phyloP scores from a whole-genome alignment of 208 protist genomes.

The Trypanosoma lewisi region DNA sequence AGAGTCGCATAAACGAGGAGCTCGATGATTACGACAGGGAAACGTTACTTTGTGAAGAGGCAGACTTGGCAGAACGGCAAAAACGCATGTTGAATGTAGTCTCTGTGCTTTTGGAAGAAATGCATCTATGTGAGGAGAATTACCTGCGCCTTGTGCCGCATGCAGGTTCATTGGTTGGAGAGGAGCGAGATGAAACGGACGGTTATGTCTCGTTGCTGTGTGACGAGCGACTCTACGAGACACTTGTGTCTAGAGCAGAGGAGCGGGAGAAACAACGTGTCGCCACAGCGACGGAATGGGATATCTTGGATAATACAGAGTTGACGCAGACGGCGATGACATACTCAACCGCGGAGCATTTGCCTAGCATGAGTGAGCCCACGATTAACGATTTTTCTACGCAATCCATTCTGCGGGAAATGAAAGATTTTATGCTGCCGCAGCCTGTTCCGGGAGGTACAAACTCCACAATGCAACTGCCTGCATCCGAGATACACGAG shows the following conservation, averaged over 20 bases:
- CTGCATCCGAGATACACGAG: no score
- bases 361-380: not conserved
- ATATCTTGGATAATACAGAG: not conserved
- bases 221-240: constrained; percentile 74
- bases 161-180: constrained; percentile 15
- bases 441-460: not conserved
- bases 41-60: constrained; percentile 46
- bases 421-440: no score
- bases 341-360: not conserved
- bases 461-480: not conserved
- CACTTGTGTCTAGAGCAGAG: constrained; percentile 38
- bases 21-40: constrained; percentile 83
- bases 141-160: constrained; percentile 67
- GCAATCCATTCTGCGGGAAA: no score
- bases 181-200: constrained; percentile 80
- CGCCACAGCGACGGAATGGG: not conserved
- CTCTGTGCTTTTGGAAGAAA: constrained; percentile 81
- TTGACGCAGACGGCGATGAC: not conserved
- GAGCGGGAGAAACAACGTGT: not conserved
- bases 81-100: constrained; percentile 46
- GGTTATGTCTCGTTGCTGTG: constrained; percentile 74
- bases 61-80: constrained; percentile 27
- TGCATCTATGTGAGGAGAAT: constrained; percentile 72
- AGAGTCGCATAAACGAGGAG: constrained; percentile 80
- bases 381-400: not conserved